phyloP scores from a whole-genome alignment of 2,329 filamentous ascomycete species.

The Aureobasidium sp. region DNA sequence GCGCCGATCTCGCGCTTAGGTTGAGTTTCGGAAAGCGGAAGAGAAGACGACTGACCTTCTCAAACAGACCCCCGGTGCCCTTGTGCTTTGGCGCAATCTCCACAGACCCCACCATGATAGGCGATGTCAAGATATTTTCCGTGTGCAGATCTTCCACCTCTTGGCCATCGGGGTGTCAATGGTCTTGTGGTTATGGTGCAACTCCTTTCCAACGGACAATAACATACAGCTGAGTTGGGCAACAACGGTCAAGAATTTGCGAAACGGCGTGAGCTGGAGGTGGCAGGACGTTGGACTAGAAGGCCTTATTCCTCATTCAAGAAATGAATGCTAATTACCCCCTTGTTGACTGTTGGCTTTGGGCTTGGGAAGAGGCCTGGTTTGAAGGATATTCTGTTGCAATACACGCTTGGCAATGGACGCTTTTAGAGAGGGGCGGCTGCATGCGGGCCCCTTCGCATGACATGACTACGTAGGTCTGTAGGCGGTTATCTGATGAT shows the following conservation, averaged over 20 bases:
- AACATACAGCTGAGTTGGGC: not conserved
- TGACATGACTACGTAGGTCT: not conserved
- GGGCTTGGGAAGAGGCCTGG: not conserved
- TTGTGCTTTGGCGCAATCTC: constrained; percentile 4
- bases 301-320: not conserved
- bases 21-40: not conserved
- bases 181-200: not conserved
- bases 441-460: not conserved
- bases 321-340: constrained; percentile 9
- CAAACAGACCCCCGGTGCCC: not conserved
- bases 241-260: not conserved
- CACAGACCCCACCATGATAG: constrained; percentile 10
- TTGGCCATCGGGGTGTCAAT: not conserved
- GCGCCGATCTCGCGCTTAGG: not conserved
- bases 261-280: not conserved
- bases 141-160: not conserved
- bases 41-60: not conserved
- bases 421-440: constrained; percentile 5
- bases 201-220: constrained; percentile 8
- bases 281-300: constrained; percentile 8
- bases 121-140: constrained; percentile 5
- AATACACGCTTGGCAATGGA: not conserved
- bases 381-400: not conserved
- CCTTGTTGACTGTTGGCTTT: constrained; percentile 1
- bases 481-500: constrained; percentile 1